Evolutionary conservation across 352 stramenopile genomes (phyloP).

Genomic region (Pythium utonaiense): DNA sequence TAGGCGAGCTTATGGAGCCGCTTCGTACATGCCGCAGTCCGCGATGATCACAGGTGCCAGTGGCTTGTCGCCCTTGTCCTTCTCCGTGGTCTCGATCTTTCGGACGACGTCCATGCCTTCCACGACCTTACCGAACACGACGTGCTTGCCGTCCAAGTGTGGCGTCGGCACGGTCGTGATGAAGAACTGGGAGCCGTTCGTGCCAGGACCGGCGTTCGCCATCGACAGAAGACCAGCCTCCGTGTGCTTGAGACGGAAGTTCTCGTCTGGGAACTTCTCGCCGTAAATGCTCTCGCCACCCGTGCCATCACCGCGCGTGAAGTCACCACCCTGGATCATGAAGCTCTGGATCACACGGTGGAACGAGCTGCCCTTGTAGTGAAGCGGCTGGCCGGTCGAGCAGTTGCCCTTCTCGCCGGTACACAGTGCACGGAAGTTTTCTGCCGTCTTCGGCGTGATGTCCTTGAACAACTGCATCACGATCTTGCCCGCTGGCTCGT

Average conservation of each 20-base stretch:
- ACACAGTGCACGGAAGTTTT: conserved; percentile 98
- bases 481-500: conserved; percentile 83
- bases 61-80: conserved; percentile 91
- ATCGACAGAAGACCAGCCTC: conserved; percentile 94
- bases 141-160: conserved; percentile 97
- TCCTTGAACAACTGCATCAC: conserved; percentile 97
- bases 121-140: conserved; percentile 95
- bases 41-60: conserved; percentile 90
- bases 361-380: conserved; percentile 98
- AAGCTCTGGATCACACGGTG: conserved; percentile 99
- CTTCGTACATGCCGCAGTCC: conserved; percentile 92
- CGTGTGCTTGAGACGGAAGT: conserved; percentile 97
- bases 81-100: conserved; percentile 90
- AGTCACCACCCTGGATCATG: conserved; percentile 98
- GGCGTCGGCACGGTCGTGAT: conserved; percentile 92
- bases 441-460: conserved; percentile 94
- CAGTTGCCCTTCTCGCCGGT: conserved; percentile 96
- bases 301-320: conserved; percentile 94
- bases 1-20: conserved; percentile 25
- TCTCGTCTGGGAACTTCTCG: conserved; percentile 96
- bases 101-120: conserved; percentile 91
- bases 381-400: conserved; percentile 81
- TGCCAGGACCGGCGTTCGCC: conserved; percentile 95
- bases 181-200: conserved; percentile 98
- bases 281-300: conserved; percentile 94